These are phyloP conservation scores for Coniferiporia weirii DNA, from an alignment of 1,284 basidiomycete genomes.

Conservation along the genomic window DNA sequence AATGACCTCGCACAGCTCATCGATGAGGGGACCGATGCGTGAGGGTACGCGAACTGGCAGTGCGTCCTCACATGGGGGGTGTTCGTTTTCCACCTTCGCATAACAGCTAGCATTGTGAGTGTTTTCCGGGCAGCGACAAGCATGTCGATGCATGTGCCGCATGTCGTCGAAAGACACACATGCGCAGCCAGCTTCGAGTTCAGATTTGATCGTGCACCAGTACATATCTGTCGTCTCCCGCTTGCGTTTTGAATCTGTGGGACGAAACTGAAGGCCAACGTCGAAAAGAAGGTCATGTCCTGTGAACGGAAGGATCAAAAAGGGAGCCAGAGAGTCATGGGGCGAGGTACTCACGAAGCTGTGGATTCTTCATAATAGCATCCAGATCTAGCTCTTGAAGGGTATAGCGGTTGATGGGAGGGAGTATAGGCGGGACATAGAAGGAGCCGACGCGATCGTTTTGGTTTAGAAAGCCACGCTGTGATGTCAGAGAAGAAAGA, in stretches of 20 bases:
- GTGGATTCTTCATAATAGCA: slow-evolving; percentile 83
- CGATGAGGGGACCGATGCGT: slow-evolving; percentile 1
- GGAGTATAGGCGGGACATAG: slow-evolving; percentile 55
- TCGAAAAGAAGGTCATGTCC: slow-evolving; percentile 92
- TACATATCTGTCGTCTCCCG: slow-evolving; percentile 75
- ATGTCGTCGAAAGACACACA: slow-evolving; percentile 8
- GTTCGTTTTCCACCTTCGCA: background rate
- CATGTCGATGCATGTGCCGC: slow-evolving; percentile 4
- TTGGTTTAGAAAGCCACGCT: background rate
- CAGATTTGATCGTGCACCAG: slow-evolving; percentile 77
- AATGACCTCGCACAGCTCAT: slow-evolving; percentile 7
- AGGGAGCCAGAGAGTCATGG: slow-evolving; percentile 21
- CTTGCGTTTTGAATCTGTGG: slow-evolving; percentile 67
- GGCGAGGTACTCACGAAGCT: slow-evolving; percentile 63
- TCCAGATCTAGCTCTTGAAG: slow-evolving; percentile 83
- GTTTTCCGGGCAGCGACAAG: background rate
- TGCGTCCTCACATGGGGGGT: slow-evolving; percentile 1
- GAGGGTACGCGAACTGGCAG: slow-evolving; percentile 7
- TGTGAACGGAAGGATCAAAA: slow-evolving; percentile 26
- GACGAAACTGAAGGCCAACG: slow-evolving; percentile 67
- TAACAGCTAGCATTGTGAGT: background rate
- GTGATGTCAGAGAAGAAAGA: background rate
- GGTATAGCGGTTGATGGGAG: slow-evolving; percentile 79
- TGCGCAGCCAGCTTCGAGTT: slow-evolving; percentile 58
- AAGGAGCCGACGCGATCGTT: background rate